Evolutionary conservation across 2,329 filamentous ascomycete species (phyloP), one percentile per base, ranked within the genome.

Genomic region (Acrocalymma vagum): DNA sequence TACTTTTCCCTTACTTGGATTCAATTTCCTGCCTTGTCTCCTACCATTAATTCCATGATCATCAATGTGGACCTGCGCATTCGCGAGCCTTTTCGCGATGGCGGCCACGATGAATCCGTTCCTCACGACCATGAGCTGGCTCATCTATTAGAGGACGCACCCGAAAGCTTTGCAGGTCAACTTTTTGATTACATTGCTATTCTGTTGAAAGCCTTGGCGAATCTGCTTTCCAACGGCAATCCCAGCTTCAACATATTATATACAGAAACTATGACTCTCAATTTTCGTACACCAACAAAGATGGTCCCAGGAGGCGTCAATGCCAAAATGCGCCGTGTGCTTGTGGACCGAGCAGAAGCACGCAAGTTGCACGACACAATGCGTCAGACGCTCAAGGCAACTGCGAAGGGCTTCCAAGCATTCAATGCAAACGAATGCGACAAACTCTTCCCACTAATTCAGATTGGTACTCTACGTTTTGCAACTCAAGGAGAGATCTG

Each of bases 111-210:
- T 15, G 31, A 46, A 4, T 48, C 46, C 10, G 38, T 60, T 2
- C 62, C 62, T 3, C 50, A 57, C 25, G 54, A 63, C 11, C 53
- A 58, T 13, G 58, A 62, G 30, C 29, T 64, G 15, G 49, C 45
- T 6, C 51, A 58, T 32, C 38, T 65, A 9, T 40, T 64, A 5
- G 60, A 62, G 22, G 51, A 65, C 29, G 44, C 51, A 5, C 52
- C 58, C 1, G 38, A 57, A 15, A 60, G 53, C 28, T 64, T 65
- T 29, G 62, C 60, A 1, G 48, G 48, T 23, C 59, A 63, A 22
- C 41, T 65, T 3, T 65, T 65, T 41, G 58, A 64, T 27, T 65
- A 65, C 43, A 56, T 63, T 27, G 58, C 60, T 3, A 63, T 64
- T 14, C 44, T 65, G 9, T 47, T 65, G 14, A 63, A 62, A 34